A percentile compares a stretch with the other conserved stretches of the same genome.
phyloP scores from a whole-genome alignment of 2,329 filamentous ascomycete genomes.

The Shiraia sp. region DNA sequence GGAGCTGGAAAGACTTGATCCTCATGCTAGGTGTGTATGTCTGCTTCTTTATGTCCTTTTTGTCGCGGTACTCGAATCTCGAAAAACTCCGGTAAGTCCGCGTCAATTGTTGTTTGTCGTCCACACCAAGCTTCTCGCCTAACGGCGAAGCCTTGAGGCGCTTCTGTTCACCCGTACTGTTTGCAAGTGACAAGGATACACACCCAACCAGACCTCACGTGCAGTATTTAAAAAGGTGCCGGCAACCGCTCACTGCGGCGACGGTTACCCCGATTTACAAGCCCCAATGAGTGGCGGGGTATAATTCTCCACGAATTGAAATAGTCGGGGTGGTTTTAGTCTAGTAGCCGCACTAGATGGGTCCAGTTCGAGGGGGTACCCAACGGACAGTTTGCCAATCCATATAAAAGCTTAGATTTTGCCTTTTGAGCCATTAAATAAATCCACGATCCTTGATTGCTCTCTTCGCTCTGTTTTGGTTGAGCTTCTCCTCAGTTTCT shows the following conservation, averaged over 20 bases:
- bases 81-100: neutral
- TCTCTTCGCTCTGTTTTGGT: too few relatives aligned
- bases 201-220: slow-evolving; percentile 1
- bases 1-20: slow-evolving; percentile 2
- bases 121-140: slow-evolving; percentile 19
- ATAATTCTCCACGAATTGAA: slow-evolving; percentile 21
- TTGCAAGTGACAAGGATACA: neutral
- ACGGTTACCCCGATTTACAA: slow-evolving; percentile 9
- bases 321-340: slow-evolving; percentile 13
- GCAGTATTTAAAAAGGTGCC: slow-evolving; percentile 12
- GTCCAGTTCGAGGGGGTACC: neutral
- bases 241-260: slow-evolving; percentile 7
- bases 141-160: slow-evolving; percentile 16
- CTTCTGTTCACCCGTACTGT: neutral
- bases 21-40: too few relatives aligned
- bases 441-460: too few relatives aligned
- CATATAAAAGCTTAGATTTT: slow-evolving; percentile 1
- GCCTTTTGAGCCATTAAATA: too few relatives aligned
- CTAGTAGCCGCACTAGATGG: neutral
- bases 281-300: slow-evolving; percentile 13
- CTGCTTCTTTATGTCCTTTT: neutral
- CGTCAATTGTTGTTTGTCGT: slow-evolving; percentile 5
- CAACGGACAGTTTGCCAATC: neutral
- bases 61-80: neutral
- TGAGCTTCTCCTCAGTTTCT: too few relatives aligned